Evolutionary conservation across 2,329 filamentous ascomycete genomes (phyloP).

Genomic region (Ophiostoma tasmaniense): DNA sequence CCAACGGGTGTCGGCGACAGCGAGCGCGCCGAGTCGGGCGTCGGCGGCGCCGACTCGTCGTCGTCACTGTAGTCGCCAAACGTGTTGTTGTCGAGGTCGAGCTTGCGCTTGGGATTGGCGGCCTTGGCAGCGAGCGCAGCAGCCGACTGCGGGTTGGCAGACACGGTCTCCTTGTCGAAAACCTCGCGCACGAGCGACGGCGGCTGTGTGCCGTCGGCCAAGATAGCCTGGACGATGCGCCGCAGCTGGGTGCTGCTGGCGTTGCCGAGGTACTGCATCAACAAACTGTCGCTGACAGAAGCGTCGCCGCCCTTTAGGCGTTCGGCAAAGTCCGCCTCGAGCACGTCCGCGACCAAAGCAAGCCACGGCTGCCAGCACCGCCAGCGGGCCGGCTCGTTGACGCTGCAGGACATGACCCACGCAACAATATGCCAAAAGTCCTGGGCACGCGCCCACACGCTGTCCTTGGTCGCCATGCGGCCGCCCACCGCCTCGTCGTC

Average conservation of each 20-base stretch:
- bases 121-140: neutral
- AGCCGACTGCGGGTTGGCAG: neutral
- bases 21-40: conserved; percentile 38
- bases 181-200: conserved; percentile 28
- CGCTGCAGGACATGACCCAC: conserved; percentile 89
- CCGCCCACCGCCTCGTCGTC: conserved; percentile 48
- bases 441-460: conserved; percentile 65
- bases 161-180: conserved; percentile 54
- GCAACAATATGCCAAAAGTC: conserved; percentile 86
- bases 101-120: neutral
- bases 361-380: conserved; percentile 74
- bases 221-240: conserved; percentile 56
- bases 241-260: conserved; percentile 37
- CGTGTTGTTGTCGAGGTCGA: conserved; percentile 48
- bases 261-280: conserved; percentile 51
- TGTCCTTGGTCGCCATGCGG: conserved; percentile 53
- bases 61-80: conserved; percentile 54
- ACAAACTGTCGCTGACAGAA: conserved; percentile 44
- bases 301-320: conserved; percentile 32
- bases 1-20: conserved; percentile 32
- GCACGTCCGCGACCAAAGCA: conserved; percentile 65
- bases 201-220: conserved; percentile 50
- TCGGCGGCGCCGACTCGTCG: conserved; percentile 43
- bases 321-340: conserved; percentile 62
- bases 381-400: conserved; percentile 66